Evolutionary conservation across 2,329 filamentous ascomycete genomes (phyloP).

Genomic region (Pleurostoma richardsiae): DNA sequence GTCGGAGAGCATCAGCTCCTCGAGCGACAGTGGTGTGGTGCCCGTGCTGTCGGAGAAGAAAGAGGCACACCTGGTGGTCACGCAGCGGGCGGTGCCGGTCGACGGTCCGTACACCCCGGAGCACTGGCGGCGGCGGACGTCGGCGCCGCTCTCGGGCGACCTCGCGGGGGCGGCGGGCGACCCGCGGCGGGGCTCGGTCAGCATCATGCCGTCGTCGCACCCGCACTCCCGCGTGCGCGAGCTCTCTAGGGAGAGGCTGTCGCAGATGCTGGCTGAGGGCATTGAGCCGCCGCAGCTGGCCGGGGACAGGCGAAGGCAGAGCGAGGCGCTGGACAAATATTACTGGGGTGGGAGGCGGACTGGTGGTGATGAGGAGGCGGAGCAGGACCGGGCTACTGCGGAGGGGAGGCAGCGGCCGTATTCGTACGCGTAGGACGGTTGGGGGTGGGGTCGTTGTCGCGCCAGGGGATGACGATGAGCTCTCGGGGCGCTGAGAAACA

Average conservation of each 20-base stretch:
- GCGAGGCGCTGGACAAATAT: not conserved
- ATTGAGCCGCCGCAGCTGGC: not conserved
- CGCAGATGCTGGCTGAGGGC: not conserved
- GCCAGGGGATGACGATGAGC: too few species aligned
- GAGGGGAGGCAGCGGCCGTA: not conserved
- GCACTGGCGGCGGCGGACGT: conserved; percentile 6
- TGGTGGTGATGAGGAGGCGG: not conserved
- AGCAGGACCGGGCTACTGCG: not conserved
- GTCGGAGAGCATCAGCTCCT: not conserved
- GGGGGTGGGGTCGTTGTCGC: too few species aligned
- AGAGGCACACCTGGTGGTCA: not conserved
- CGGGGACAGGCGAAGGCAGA: not conserved
- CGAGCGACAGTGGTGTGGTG: not conserved
- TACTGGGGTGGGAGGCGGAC: not conserved
- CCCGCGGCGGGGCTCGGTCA: too few species aligned
- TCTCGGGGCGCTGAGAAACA: too few species aligned
- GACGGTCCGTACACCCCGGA: conserved; percentile 2
- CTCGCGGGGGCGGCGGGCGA: conserved; percentile 5
- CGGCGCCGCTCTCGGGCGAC: conserved; percentile 6
- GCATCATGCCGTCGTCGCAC: not conserved
- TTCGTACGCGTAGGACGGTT: too few species aligned
- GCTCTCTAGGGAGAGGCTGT: not conserved
- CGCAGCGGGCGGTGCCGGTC: not conserved
- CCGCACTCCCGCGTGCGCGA: not conserved
- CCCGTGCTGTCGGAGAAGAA: not conserved